phyloP scores from a whole-genome alignment of 1,284 basidiomycete species.

The Leccinum pachyderme region DNA sequence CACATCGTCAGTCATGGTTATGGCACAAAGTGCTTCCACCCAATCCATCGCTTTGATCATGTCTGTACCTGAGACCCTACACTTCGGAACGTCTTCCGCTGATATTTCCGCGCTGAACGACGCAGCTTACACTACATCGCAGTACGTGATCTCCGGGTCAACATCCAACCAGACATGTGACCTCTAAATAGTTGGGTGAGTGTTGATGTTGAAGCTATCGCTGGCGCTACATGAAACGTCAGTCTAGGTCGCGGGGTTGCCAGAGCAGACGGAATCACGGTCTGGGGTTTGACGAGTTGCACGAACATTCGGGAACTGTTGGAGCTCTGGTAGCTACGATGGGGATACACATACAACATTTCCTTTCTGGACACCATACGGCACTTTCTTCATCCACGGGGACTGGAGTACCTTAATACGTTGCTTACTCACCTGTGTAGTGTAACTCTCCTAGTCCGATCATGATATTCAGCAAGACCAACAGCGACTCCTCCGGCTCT shows the following conservation, averaged over 20 bases:
- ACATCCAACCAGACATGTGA: no score
- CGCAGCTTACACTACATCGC: background rate
- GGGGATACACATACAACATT: background rate
- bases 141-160: background rate
- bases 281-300: background rate
- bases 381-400: background rate
- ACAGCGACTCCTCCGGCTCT: background rate
- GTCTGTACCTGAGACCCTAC: background rate
- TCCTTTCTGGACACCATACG: background rate
- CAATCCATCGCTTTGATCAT: background rate
- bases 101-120: no score
- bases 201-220: background rate
- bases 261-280: background rate
- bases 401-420: background rate
- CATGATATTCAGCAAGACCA: background rate
- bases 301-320: background rate
- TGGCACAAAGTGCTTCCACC: background rate
- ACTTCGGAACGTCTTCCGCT: no score
- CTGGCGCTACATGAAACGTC: background rate
- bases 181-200: background rate
- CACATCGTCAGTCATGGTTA: background rate
- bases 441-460: background rate
- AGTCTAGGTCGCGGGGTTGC: background rate
- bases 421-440: background rate
- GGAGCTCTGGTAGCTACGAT: background rate